Evolutionary conservation across 495 filamentous ascomycete species (phyloP).

Genomic region (Aspergillus avenaceus): DNA sequence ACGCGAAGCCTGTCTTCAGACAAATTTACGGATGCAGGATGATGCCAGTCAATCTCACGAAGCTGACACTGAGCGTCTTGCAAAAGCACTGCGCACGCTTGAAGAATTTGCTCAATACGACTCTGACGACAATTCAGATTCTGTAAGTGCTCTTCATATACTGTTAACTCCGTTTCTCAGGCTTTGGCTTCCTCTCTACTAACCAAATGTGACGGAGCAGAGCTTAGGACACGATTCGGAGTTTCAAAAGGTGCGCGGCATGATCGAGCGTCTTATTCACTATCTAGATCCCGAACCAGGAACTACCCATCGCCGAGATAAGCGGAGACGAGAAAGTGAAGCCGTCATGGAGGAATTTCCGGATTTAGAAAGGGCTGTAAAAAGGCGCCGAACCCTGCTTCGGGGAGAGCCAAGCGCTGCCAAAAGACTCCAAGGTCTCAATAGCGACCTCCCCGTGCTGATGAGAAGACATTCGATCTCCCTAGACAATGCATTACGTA

Average conservation of each 20-base stretch:
- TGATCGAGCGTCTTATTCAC: constrained; percentile 16
- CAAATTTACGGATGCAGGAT: constrained; percentile 28
- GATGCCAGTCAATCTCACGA: constrained; percentile 20
- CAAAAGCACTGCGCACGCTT: constrained; percentile 21
- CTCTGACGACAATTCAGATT: constrained; percentile 19
- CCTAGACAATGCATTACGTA: constrained; percentile 24
- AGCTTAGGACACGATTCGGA: constrained; percentile 14
- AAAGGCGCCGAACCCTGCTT: constrained; percentile 26
- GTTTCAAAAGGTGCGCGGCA: constrained; percentile 12
- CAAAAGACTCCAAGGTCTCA: constrained; percentile 15
- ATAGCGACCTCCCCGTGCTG: constrained; percentile 22
- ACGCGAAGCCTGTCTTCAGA: constrained; percentile 28
- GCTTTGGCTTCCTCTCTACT: constrained; percentile 12
- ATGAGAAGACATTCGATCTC: constrained; percentile 25
- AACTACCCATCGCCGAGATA: constrained; percentile 19
- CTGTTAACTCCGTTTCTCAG: constrained; percentile 12
- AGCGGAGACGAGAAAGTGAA: constrained; percentile 24
- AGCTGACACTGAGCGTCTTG: constrained; percentile 17
- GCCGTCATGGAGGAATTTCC: constrained; percentile 21
- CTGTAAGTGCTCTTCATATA: constrained; percentile 17
- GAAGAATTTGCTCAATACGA: constrained; percentile 24
- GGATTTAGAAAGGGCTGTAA: constrained; percentile 19
- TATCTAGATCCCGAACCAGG: constrained; percentile 13
- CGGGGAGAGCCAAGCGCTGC: constrained; percentile 20
- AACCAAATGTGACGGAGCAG: constrained; percentile 15